These are phyloP conservation scores for Thymus mandschuricus DNA, from an alignment of 257 asterid species.

Conservation along the genomic window DNA sequence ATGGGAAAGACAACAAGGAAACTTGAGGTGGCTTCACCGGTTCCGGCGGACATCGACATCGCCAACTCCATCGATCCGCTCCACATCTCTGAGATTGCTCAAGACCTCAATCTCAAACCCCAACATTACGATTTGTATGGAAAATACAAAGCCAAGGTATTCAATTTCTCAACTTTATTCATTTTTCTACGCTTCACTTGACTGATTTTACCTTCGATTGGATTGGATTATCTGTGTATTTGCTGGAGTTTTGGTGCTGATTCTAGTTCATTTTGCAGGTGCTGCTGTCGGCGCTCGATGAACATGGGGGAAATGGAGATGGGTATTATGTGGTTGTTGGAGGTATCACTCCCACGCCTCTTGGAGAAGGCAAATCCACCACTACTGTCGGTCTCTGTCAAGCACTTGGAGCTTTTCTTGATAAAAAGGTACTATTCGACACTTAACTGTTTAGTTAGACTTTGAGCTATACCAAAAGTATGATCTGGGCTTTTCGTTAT, in stretches of 20 bases:
- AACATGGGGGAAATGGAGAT: slow-evolving; percentile 60
- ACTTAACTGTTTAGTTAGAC: too few relatives aligned
- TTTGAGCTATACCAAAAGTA: background rate
- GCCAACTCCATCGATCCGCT: slow-evolving; percentile 90
- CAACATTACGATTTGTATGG: slow-evolving; percentile 88
- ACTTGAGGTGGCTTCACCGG: slow-evolving; percentile 75
- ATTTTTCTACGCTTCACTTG: background rate
- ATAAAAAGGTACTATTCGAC: slow-evolving; percentile 65
- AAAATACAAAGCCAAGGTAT: slow-evolving; percentile 88
- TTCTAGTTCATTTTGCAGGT: slow-evolving; percentile 50
- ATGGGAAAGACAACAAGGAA: slow-evolving; percentile 82
- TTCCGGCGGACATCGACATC: slow-evolving; percentile 94
- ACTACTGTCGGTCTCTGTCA: slow-evolving; percentile 99
- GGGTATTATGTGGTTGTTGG: slow-evolving; percentile 98
- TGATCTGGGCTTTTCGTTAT: background rate
- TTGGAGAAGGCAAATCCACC: slow-evolving; percentile 98
- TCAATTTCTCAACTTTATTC: background rate
- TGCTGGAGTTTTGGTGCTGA: slow-evolving; percentile 14
- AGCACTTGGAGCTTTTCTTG: slow-evolving; percentile 96
- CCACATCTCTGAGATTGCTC: slow-evolving; percentile 81
- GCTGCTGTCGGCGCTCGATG: slow-evolving; percentile 74
- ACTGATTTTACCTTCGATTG: background rate
- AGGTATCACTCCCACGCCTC: slow-evolving; percentile 99
- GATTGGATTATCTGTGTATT: background rate
- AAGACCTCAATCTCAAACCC: slow-evolving; percentile 68